Conservation (phyloP, 2,329 filamentous ascomycete genomes). For the Phaeosphaeriaceae sp. region DNA sequence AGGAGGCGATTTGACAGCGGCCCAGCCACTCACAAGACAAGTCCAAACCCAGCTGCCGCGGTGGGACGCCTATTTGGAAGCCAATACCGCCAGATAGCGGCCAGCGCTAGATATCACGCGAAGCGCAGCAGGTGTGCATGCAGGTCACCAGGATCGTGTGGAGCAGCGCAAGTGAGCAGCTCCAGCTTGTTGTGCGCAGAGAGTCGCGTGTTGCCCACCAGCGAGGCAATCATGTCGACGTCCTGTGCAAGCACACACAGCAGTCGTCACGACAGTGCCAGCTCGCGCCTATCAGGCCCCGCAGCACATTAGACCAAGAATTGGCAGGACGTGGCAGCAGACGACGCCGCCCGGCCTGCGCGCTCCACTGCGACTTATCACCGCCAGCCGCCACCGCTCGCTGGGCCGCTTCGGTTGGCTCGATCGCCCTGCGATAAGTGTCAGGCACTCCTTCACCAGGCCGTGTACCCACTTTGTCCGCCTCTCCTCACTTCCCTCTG, state of each 20-base stretch:
- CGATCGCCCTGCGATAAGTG: slow-evolving; percentile 28
- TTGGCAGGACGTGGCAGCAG: slow-evolving; percentile 25
- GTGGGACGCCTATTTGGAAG: slow-evolving; percentile 4
- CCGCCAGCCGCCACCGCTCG: slow-evolving; percentile 21
- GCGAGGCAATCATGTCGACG: not conserved
- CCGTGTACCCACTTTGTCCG: slow-evolving; percentile 20
- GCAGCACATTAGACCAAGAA: slow-evolving; percentile 12
- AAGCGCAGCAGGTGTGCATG: slow-evolving; percentile 14
- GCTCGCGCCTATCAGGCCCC: slow-evolving; percentile 15
- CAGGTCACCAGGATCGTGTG: slow-evolving; percentile 14
- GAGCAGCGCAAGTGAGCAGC: slow-evolving; percentile 2
- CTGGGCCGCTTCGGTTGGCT: slow-evolving; percentile 21
- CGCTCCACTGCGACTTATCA: slow-evolving; percentile 19
- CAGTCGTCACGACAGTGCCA: slow-evolving; percentile 7
- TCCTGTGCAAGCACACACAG: not conserved
- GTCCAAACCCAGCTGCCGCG: slow-evolving; percentile 9
- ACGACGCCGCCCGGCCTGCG: slow-evolving; percentile 3
- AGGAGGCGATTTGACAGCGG: slow-evolving; percentile 8
- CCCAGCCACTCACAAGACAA: slow-evolving; percentile 21
- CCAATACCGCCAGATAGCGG: slow-evolving; percentile 11
- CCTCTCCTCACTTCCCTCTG: slow-evolving; percentile 15
- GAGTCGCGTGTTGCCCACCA: slow-evolving; percentile 1
- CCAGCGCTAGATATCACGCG: slow-evolving; percentile 15
- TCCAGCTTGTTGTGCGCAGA: not conserved
- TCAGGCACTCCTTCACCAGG: slow-evolving; percentile 3